Percentiles rank a stretch among this genome's conserved stretches.
Conservation (phyloP, 148 eudicot genomes). For the Persicaria tinctoria region DNA sequence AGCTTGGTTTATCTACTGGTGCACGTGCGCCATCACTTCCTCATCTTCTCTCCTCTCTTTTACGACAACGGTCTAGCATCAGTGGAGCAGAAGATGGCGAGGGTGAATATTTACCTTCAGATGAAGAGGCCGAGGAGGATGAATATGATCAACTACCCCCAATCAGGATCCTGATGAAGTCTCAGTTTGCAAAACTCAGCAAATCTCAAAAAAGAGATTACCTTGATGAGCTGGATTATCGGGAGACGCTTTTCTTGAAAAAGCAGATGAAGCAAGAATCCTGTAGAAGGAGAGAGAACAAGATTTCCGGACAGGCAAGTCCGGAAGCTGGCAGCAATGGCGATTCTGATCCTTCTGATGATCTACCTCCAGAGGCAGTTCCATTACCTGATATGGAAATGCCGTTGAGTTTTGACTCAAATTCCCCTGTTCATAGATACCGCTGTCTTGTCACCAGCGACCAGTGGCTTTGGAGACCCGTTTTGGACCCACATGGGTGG, state of each 20-base stretch:
- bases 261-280: constrained; percentile 74
- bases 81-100: constrained; percentile 35
- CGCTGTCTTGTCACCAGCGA: constrained; percentile 62
- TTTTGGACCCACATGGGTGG: constrained; percentile 88
- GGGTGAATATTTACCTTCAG: constrained; percentile 35
- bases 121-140: constrained; percentile 54
- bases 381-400: constrained; percentile 69
- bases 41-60: constrained; percentile 81
- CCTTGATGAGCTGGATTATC: constrained; percentile 91
- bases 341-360: constrained; percentile 23
- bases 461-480: constrained; percentile 75
- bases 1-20: constrained; percentile 50
- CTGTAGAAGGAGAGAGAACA: constrained; percentile 31
- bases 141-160: constrained; percentile 92
- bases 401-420: constrained; percentile 76
- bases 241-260: constrained; percentile 85
- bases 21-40: constrained; percentile 71
- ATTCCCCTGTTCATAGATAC: constrained; percentile 60
- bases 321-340: constrained; percentile 22
- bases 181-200: constrained; percentile 64
- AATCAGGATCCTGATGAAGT: constrained; percentile 68
- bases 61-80: constrained; percentile 44
- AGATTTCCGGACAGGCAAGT: constrained; percentile 19
- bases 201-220: constrained; percentile 66
- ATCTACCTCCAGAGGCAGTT: constrained; percentile 52